These are phyloP conservation scores for Hericium alpestre DNA, from an alignment of 768 basidiomycete genomes.

Conservation along the genomic window DNA sequence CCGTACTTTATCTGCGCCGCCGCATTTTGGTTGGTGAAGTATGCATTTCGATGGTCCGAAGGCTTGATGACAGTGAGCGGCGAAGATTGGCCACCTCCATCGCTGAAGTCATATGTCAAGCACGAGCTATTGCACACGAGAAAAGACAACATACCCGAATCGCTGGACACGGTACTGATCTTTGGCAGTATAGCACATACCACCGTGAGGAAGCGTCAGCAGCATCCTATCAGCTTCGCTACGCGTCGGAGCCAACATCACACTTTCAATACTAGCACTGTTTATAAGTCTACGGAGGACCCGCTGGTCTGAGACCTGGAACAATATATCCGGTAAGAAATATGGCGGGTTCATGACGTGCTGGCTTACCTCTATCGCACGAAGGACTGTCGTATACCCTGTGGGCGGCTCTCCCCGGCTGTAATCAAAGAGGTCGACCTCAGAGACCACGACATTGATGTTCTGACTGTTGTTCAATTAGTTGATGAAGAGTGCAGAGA, in stretches of 20 bases:
- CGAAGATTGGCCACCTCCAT: conserved; percentile 55
- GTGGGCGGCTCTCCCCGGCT: conserved; percentile 57
- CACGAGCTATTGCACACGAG: not conserved
- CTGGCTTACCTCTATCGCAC: conserved; percentile 62
- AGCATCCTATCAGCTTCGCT: conserved; percentile 43
- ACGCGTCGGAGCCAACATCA: conserved; percentile 55
- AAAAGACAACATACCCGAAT: conserved; percentile 40
- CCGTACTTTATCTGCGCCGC: conserved; percentile 10
- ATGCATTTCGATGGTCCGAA: conserved; percentile 20
- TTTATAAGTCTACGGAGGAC: conserved; percentile 80
- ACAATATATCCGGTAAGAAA: not conserved
- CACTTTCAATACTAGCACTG: conserved; percentile 56
- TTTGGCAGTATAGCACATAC: conserved; percentile 44
- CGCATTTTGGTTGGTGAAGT: conserved; percentile 9
- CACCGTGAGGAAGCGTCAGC: conserved; percentile 33
- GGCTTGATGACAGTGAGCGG: conserved; percentile 21
- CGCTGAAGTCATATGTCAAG: conserved; percentile 27
- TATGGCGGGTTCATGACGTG: not conserved
- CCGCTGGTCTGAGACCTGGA: conserved; percentile 61
- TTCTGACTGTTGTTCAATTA: conserved; percentile 28
- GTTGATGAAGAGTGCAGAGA: not conserved
- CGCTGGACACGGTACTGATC: conserved; percentile 56
- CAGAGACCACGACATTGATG: conserved; percentile 48
- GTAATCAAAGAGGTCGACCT: conserved; percentile 77
- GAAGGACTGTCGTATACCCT: conserved; percentile 61